Evolutionary conservation across 2,329 filamentous ascomycete species (phyloP).

Genomic region (Claviceps africana): DNA sequence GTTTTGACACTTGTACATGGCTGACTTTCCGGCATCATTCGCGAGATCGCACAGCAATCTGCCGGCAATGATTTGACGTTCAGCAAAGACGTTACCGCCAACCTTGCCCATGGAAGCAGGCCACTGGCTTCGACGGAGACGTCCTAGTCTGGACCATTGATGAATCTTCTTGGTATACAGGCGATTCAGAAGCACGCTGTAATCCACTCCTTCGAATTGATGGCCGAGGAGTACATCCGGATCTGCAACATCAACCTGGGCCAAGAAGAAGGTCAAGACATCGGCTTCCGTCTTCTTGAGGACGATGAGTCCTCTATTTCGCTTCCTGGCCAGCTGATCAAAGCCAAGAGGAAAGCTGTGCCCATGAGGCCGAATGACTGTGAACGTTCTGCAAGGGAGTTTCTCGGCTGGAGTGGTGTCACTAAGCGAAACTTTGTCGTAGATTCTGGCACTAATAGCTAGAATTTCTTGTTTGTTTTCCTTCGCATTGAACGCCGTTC

Average conservation of each 20-base stretch:
- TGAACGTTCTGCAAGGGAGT: constrained; percentile 81
- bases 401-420: constrained; percentile 84
- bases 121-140: constrained; percentile 74
- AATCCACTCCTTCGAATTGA: constrained; percentile 93
- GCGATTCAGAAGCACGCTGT: constrained; percentile 76
- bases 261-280: constrained; percentile 76
- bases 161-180: constrained; percentile 82
- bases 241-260: constrained; percentile 74
- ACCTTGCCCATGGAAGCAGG: constrained; percentile 74
- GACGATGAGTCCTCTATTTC: constrained; percentile 64
- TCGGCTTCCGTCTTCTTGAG: constrained; percentile 73
- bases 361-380: constrained; percentile 69
- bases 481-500: constrained; percentile 77
- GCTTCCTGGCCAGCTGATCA: constrained; percentile 56
- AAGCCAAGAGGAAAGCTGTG: constrained; percentile 74
- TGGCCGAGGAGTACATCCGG: constrained; percentile 91
- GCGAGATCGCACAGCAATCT: constrained; percentile 84
- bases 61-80: constrained; percentile 78
- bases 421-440: constrained; percentile 74
- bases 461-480: constrained; percentile 96
- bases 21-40: constrained; percentile 92
- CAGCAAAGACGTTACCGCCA: constrained; percentile 82
- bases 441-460: constrained; percentile 79
- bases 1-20: constrained; percentile 93
- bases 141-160: constrained; percentile 86